phyloP scores from a whole-genome alignment of 1,139 yeast genomes.

The Kodamaea sp. region DNA sequence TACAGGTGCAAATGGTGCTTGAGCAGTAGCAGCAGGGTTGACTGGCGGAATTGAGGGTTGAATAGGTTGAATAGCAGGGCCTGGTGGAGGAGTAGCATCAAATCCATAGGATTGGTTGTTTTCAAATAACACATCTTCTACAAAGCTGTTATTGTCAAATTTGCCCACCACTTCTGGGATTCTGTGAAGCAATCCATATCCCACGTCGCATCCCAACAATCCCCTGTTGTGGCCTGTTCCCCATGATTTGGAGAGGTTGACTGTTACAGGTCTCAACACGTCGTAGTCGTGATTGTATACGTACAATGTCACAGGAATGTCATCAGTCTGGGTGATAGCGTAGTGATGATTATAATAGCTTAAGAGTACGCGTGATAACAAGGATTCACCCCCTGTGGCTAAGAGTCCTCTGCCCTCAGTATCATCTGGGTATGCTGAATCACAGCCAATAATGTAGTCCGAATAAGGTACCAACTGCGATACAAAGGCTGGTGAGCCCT shows the following conservation, averaged over 20 bases:
- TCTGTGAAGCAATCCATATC: slow-evolving; percentile 86
- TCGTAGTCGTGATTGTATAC: slow-evolving; percentile 90
- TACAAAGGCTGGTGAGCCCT: slow-evolving; percentile 79
- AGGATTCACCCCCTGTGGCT: slow-evolving; percentile 83
- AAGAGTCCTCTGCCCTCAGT: slow-evolving; percentile 63
- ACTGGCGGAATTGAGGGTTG: slow-evolving; percentile 16
- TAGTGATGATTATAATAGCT: slow-evolving; percentile 57
- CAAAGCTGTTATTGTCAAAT: slow-evolving; percentile 33
- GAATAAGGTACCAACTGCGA: slow-evolving; percentile 85
- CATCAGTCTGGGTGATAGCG: slow-evolving; percentile 34
- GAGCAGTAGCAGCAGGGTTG: slow-evolving; percentile 8
- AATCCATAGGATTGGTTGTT: slow-evolving; percentile 19
- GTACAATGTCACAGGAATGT: slow-evolving; percentile 55
- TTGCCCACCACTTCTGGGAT: slow-evolving; percentile 70
- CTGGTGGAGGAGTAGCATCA: slow-evolving; percentile 7
- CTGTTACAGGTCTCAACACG: slow-evolving; percentile 81
- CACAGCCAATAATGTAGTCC: slow-evolving; percentile 90
- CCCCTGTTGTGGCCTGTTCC: slow-evolving; percentile 63
- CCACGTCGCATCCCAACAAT: slow-evolving; percentile 90
- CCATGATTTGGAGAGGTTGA: slow-evolving; percentile 50
- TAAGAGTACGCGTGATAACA: slow-evolving; percentile 65
- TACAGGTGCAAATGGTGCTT: slow-evolving; percentile 11
- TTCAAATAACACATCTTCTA: slow-evolving; percentile 44
- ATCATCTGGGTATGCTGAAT: slow-evolving; percentile 48
- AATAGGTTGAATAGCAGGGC: slow-evolving; percentile 12